phyloP scores from a whole-genome alignment of 805 yeast genomes.

The Candida bentonensis region DNA sequence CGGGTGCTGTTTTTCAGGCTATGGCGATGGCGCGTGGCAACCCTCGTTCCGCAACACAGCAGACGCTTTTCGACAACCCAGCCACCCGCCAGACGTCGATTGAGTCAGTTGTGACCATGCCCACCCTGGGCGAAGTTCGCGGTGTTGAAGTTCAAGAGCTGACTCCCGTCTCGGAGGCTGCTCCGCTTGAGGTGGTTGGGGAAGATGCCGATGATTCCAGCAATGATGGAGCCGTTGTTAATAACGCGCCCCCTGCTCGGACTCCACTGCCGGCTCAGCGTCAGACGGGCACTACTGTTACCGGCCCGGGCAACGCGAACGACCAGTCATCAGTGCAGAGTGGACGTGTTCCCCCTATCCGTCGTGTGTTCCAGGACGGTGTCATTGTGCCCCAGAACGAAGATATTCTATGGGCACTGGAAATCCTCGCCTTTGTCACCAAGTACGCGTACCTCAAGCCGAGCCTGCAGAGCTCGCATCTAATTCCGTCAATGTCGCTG shows the following conservation, averaged over 20 bases:
- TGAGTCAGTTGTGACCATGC: not conserved
- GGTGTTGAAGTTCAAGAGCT: not conserved
- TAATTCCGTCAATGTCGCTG: slow-evolving; percentile 54
- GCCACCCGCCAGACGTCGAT: slow-evolving; percentile 1
- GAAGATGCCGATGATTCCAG: not conserved
- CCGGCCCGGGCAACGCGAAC: not conserved
- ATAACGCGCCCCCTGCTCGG: not conserved
- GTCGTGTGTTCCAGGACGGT: slow-evolving; percentile 49
- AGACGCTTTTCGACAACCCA: not conserved
- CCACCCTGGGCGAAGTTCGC: not conserved
- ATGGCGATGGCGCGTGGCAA: slow-evolving; percentile 10
- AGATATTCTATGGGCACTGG: slow-evolving; percentile 88
- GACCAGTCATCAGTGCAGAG: not conserved
- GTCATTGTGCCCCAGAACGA: slow-evolving; percentile 82
- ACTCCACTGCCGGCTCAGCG: not conserved
- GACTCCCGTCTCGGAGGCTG: not conserved
- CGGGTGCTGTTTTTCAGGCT: slow-evolving; percentile 12
- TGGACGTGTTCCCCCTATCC: slow-evolving; percentile 15
- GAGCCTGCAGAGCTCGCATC: slow-evolving; percentile 56
- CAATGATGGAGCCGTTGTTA: not conserved
- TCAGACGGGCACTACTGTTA: not conserved
- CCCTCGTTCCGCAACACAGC: not conserved
- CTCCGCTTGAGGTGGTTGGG: not conserved
- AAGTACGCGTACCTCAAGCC: slow-evolving; percentile 75
- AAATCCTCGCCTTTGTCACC: slow-evolving; percentile 81